Percentiles rank a stretch among this genome's conserved stretches.
phyloP scores from a whole-genome alignment of 768 basidiomycete genomes.

The Tricholoma hemisulphureum region DNA sequence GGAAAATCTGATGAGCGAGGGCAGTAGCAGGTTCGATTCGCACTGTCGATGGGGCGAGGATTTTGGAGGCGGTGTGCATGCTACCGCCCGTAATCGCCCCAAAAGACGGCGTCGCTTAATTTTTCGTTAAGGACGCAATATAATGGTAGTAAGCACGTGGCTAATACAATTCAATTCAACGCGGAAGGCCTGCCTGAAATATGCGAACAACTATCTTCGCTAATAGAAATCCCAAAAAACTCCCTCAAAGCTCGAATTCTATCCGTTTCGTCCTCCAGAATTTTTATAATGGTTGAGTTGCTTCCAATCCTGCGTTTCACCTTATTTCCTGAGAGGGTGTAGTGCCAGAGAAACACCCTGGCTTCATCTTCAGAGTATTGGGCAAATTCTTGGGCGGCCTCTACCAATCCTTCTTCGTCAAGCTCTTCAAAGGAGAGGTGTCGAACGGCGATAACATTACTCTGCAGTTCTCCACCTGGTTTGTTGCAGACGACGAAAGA shows the following conservation, averaged over 20 bases:
- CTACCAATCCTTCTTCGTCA: constrained; percentile 1
- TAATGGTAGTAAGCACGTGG: no score
- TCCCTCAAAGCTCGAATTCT: constrained; percentile 27
- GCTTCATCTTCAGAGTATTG: background rate
- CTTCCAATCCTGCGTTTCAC: constrained; percentile 25
- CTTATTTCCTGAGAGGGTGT: constrained; percentile 25
- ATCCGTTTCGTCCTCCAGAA: constrained; percentile 27
- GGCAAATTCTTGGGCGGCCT: background rate
- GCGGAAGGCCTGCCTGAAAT: constrained; percentile 27
- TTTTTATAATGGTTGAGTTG: constrained; percentile 19
- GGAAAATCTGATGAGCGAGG: no score
- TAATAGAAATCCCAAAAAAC: constrained; percentile 26
- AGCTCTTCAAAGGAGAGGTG: constrained; percentile 23
- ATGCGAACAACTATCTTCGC: constrained; percentile 18
- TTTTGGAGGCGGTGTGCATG: no score
- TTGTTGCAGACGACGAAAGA: constrained; percentile 23
- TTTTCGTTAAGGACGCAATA: no score
- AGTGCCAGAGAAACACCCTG: constrained; percentile 3
- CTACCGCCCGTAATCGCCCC: no score
- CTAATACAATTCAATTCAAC: no score
- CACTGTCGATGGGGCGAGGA: no score
- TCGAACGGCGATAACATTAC: constrained; percentile 25
- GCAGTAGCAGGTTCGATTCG: no score
- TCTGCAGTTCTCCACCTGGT: constrained; percentile 20
- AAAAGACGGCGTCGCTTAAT: no score